Percentiles rank a stretch among this genome's conserved stretches.
These are phyloP conservation scores for Mucor indicus DNA, from an alignment of 371 early-diverging fungal species.

Conservation along the genomic window DNA sequence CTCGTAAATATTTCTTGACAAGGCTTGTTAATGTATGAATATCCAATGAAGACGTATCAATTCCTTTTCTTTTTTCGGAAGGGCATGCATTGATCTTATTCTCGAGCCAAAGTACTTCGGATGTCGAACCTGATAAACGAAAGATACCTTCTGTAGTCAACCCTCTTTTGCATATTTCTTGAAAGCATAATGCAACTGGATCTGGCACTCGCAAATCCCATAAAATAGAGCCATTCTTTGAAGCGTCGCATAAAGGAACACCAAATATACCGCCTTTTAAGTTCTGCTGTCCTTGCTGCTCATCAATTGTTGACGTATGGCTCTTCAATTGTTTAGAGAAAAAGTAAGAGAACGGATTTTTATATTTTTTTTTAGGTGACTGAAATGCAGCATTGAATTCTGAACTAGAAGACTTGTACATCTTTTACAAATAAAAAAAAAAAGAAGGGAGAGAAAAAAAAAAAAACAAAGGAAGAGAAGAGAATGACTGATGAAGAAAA, in stretches of 20 bases:
- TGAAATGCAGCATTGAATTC: not conserved
- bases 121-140: slow-evolving; percentile 45
- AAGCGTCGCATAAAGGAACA: slow-evolving; percentile 18
- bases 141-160: slow-evolving; percentile 33
- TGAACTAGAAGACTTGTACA: not conserved
- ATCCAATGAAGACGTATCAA: slow-evolving; percentile 32
- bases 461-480: not conserved
- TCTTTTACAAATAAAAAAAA: not conserved
- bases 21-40: slow-evolving; percentile 45
- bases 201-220: slow-evolving; percentile 20
- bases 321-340: slow-evolving; percentile 17
- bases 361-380: slow-evolving; percentile 14
- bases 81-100: slow-evolving; percentile 25
- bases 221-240: slow-evolving; percentile 15
- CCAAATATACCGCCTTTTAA: slow-evolving; percentile 19
- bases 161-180: slow-evolving; percentile 22
- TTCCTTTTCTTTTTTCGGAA: slow-evolving; percentile 23
- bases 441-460: not conserved
- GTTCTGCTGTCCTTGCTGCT: not conserved
- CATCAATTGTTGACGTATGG: not conserved
- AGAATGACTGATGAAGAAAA: not conserved
- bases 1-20: slow-evolving; percentile 42
- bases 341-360: slow-evolving; percentile 16
- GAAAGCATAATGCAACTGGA: slow-evolving; percentile 21
- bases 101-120: slow-evolving; percentile 32